Evolutionary conservation across 1,284 basidiomycete genomes (phyloP), one percentile per base, ranked within the genome.

Genomic region (Mycena sp.): DNA sequence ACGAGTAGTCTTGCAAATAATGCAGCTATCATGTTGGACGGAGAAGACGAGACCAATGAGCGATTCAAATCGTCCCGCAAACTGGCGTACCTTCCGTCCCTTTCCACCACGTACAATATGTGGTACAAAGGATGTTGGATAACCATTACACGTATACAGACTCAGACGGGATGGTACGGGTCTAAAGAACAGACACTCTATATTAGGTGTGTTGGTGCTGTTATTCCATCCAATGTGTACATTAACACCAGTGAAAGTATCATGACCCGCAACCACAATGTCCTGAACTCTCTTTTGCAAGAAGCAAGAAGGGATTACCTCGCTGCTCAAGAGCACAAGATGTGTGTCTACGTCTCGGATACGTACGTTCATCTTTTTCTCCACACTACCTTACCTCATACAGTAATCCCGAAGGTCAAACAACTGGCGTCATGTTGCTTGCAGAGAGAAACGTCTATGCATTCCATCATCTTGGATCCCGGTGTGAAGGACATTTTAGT

Each of bases 381-480:
- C 30, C 16, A 14, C 50, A 30, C 5, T 41, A 29, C 58, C 28
- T 40, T 26, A 50, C 43, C 58, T 60, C 32, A 37, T 7, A 6
- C 35, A 7, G 0, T 32, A 19, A 32, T 45, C 19, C 30, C n/a
- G 28, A 12, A 64, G 63, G 9, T 44, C 49, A 19, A 67, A 67
- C 50, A 61, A 58, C 35, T 67, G 65, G 65, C 57, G 65, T 16
- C 58, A 64, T 29, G 61, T 63, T 19, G 58, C 65, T 12, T 61
- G 54, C 16, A 61, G 65, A 16, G 58, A 60, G 10, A 67, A 67
- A 26, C 65, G 65, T 56, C 58, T 0, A 56, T 67, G 61, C 76
- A 78, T 14, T 91, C 89, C 1, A 88, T 92, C 65, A 82, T 92
- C 46, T 77, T 92, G n/a, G 89, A 91, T 53, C 84, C 84, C 6